Percentiles rank a stretch among this genome's conserved stretches.
Conservation (phyloP, 257 asterid genomes). For the Haberlea rhodopensis region DNA sequence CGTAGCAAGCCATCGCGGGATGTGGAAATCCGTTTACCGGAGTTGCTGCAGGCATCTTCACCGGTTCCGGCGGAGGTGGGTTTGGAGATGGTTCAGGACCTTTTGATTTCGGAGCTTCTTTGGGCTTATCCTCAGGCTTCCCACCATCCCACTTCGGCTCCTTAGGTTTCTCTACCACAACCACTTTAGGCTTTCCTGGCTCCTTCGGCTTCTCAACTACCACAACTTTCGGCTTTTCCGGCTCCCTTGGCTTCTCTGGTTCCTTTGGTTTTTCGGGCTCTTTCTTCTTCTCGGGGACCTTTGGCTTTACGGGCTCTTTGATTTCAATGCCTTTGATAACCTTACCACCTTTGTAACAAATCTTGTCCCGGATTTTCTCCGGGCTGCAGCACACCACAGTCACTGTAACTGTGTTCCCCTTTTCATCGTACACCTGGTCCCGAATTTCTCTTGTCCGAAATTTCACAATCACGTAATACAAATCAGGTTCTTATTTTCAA, state of each 20-base stretch:
- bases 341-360: conserved; percentile 53
- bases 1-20: conserved; percentile 30
- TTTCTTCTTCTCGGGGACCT: conserved; percentile 20
- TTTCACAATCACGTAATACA: conserved; percentile 5
- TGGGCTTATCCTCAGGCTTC: conserved; percentile 26
- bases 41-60: conserved; percentile 31
- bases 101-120: conserved; percentile 33
- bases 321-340: conserved; percentile 65
- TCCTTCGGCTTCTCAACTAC: conserved; percentile 24
- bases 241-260: conserved; percentile 15
- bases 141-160: conserved; percentile 25
- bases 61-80: conserved; percentile 27
- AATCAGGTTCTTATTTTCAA: conserved; percentile 18
- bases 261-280: conserved; percentile 11
- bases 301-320: conserved; percentile 28
- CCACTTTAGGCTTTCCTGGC: conserved; percentile 26
- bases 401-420: conserved; percentile 55
- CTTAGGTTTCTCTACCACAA: conserved; percentile 12
- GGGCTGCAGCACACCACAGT: conserved; percentile 80
- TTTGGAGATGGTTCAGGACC: conserved; percentile 24
- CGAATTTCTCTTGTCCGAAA: conserved; percentile 54
- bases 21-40: conserved; percentile 37
- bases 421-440: conserved; percentile 69
- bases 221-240: conserved; percentile 27
- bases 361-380: conserved; percentile 69